Evolutionary conservation across 306 rosid genomes (phyloP), one percentile per base, ranked within the genome.

Genomic region (Mucuna pruriens): DNA sequence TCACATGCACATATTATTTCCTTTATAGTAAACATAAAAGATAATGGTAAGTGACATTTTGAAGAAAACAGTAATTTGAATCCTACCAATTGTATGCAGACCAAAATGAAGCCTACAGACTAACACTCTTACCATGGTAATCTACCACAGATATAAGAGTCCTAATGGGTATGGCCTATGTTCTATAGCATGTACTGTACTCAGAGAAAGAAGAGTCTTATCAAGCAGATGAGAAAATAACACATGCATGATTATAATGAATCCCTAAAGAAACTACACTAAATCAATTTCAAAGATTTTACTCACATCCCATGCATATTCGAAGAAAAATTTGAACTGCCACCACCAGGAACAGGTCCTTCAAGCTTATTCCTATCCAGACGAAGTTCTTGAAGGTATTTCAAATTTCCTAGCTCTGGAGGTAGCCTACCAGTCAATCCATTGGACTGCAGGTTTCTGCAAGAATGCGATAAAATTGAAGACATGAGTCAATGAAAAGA

Each of bases 351-450:
- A 86, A 95, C 73, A 31, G 86, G 29, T 46, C 99, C 99, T 82
- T 84, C 93, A 78, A 95, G 91, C 88, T 86, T 93, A 87, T 95
- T 95, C 86, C 98, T 89, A 79, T 95, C 99, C 77, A 95, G 75
- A 66, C 78, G 75, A 88, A 95, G 93, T 79, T 93, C 97, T 87
- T 88, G 80, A 65, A 95, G 97, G 81, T 85, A 74, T 68, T 36
- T 90, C 91, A 95, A 86, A 80, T 91, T 88, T 44, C 96, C 97
- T 62, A 95, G 90, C 84, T 90, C 91, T 17, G 86, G 62, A 67
- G 95, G 97, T 76, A 95, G 77, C 77, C 74, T 76, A 71, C 97
- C 98, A 7, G 97, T 91, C 89, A 95, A 85, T 65, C 94, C 97
- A 31, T 95, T 95, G 55, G 97, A 91, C 82, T 79, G 92, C 75